Evolutionary conservation across 2,329 filamentous ascomycete species (phyloP).

Genomic region (Hypoxylon sp.): DNA sequence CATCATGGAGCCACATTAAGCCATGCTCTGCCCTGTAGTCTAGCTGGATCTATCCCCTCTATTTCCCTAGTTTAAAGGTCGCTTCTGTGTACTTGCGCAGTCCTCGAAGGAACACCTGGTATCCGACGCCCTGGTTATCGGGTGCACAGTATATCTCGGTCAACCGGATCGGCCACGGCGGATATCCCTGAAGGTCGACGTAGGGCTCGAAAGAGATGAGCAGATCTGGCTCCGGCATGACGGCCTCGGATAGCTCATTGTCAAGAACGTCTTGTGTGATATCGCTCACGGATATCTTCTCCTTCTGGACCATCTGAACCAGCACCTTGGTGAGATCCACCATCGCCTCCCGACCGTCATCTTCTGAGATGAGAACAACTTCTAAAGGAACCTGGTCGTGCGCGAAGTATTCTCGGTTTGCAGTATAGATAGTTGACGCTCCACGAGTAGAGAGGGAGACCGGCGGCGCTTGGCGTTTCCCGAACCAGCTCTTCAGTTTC

Average conservation of each 20-base stretch:
- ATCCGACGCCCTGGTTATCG: slow-evolving; percentile 87
- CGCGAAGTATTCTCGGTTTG: slow-evolving; percentile 48
- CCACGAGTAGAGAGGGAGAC: slow-evolving; percentile 69
- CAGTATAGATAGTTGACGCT: slow-evolving; percentile 55
- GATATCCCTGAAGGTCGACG: slow-evolving; percentile 89
- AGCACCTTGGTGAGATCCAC: slow-evolving; percentile 96
- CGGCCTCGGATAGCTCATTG: slow-evolving; percentile 81
- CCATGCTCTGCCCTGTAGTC: slow-evolving; percentile 3
- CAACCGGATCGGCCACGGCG: slow-evolving; percentile 94
- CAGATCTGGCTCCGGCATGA: slow-evolving; percentile 91
- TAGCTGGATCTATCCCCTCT: slow-evolving; percentile 42
- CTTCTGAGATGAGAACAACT: slow-evolving; percentile 84
- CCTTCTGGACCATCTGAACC: slow-evolving; percentile 92
- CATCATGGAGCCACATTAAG: slow-evolving; percentile 9
- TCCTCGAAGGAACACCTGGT: slow-evolving; percentile 90
- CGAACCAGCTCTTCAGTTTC: slow-evolving; percentile 90
- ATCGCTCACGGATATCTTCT: slow-evolving; percentile 83
- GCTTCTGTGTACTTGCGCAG: slow-evolving; percentile 87
- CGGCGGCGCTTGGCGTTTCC: slow-evolving; percentile 73
- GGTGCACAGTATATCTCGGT: slow-evolving; percentile 90
- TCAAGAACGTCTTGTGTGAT: slow-evolving; percentile 90
- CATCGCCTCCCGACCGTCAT: slow-evolving; percentile 92
- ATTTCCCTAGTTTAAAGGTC: slow-evolving; percentile 86
- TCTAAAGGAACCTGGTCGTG: slow-evolving; percentile 60
- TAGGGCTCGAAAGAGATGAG: slow-evolving; percentile 87